Percentiles rank a stretch among this genome's conserved stretches.
These are phyloP conservation scores for Leptographium flavum DNA, from an alignment of 2,329 filamentous ascomycete genomes.

Conservation along the genomic window DNA sequence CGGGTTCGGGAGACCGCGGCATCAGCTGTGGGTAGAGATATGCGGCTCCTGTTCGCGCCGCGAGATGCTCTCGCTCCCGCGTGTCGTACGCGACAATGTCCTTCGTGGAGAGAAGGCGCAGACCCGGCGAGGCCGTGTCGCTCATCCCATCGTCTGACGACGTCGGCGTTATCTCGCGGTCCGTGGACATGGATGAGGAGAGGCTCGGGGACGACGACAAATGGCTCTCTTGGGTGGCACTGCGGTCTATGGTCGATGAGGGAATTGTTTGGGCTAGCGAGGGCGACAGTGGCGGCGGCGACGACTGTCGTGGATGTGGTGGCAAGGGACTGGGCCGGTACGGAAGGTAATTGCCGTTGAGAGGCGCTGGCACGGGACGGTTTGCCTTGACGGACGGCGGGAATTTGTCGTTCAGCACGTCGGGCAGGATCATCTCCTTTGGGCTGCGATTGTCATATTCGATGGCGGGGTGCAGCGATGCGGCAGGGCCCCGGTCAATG, in stretches of 20 bases:
- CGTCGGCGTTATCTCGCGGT: background rate
- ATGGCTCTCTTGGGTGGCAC: background rate
- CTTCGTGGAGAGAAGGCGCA: slow-evolving; percentile 37
- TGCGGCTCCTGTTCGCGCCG: slow-evolving; percentile 25
- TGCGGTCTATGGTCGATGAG: background rate
- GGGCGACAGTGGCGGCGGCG: background rate
- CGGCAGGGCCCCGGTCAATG: slow-evolving; percentile 21
- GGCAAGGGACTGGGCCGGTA: slow-evolving; percentile 9
- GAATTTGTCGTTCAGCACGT: slow-evolving; percentile 26
- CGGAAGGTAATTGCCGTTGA: slow-evolving; percentile 2
- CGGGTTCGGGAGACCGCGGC: background rate
- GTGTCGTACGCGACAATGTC: slow-evolving; percentile 36
- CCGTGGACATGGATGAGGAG: background rate
- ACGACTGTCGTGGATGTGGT: slow-evolving; percentile 6
- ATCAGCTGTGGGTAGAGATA: slow-evolving; percentile 21
- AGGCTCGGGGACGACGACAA: background rate
- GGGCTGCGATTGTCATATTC: slow-evolving; percentile 13
- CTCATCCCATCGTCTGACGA: slow-evolving; percentile 20
- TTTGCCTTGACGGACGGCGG: slow-evolving; percentile 21
- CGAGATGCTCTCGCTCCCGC: slow-evolving; percentile 23
- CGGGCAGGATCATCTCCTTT: slow-evolving; percentile 22
- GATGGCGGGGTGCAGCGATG: slow-evolving; percentile 13
- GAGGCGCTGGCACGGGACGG: background rate
- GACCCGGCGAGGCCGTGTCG: slow-evolving; percentile 18
- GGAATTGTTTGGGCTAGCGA: background rate